Conservation (phyloP, 805 yeast species). For the Myxozyma lipomycoides region DNA sequence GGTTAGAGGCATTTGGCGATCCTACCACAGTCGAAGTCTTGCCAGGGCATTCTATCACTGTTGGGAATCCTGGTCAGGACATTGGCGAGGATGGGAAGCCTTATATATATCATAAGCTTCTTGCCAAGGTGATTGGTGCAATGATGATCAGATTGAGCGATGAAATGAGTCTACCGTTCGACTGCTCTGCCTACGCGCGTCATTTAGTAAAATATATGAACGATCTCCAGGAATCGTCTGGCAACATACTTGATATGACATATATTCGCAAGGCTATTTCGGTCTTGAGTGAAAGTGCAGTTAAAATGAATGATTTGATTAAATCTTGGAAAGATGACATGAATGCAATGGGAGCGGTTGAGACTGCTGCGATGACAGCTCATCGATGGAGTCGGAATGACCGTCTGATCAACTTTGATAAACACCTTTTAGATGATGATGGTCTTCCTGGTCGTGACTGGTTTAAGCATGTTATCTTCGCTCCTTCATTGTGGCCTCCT, state of each 20-base stretch:
- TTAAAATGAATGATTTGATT: conserved; percentile 43
- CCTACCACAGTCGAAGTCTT: conserved; percentile 35
- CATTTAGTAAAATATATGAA: conserved; percentile 22
- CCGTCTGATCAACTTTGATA: conserved; percentile 41
- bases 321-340: conserved; percentile 37
- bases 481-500: conserved; percentile 62
- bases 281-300: conserved; percentile 36
- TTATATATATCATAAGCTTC: conserved; percentile 53
- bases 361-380: conserved; percentile 22
- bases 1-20: conserved; percentile 64
- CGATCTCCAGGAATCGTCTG: conserved; percentile 15
- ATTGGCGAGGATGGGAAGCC: conserved; percentile 33
- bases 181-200: conserved; percentile 41
- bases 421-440: conserved; percentile 42
- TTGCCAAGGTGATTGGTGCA: conserved; percentile 53
- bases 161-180: conserved; percentile 45
- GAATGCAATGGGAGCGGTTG: conserved; percentile 42
- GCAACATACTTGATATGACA: conserved; percentile 15
- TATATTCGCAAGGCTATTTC: conserved; percentile 26
- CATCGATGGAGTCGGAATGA: conserved; percentile 38
- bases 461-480: conserved; percentile 57
- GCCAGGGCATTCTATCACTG: background rate
- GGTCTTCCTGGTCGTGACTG: conserved; percentile 53
- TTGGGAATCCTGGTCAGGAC: background rate
- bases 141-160: conserved; percentile 49